Percentiles rank a stretch among this genome's conserved stretches.
Evolutionary conservation across 2,329 filamentous ascomycete species (phyloP).

Genomic region (Neobulgaria alba): DNA sequence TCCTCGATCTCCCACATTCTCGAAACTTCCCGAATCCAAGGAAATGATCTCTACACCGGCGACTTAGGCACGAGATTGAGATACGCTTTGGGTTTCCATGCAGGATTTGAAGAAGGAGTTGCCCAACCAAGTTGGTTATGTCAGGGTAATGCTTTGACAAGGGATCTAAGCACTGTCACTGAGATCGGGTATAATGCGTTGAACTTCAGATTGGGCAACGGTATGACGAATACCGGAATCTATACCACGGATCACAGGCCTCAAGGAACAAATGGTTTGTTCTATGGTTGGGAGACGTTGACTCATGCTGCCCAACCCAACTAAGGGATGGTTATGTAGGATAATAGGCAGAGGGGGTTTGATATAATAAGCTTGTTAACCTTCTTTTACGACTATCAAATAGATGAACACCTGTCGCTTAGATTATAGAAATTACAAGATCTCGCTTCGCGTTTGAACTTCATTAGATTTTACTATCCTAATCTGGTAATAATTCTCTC

Average conservation of each 20-base stretch:
- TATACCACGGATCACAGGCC: conserved; percentile 9
- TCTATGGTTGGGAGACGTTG: conserved; percentile 12
- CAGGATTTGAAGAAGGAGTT: conserved; percentile 6
- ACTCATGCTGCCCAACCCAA: conserved; percentile 8
- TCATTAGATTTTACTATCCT: too few species aligned
- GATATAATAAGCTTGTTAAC: too few species aligned
- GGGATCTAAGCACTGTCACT: conserved; percentile 15
- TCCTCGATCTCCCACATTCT: conserved; percentile 25
- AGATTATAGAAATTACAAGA: too few species aligned
- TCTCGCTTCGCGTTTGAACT: too few species aligned
- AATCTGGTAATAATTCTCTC: too few species aligned
- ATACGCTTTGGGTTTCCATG: conserved; percentile 21
- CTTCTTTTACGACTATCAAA: too few species aligned
- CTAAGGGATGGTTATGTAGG: too few species aligned
- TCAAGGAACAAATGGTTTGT: conserved; percentile 8
- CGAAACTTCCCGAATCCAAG: conserved; percentile 26
- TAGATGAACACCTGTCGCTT: too few species aligned
- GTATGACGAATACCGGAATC: conserved; percentile 20
- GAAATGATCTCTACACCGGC: conserved; percentile 18
- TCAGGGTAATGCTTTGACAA: conserved; percentile 10
- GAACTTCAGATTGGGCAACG: conserved; percentile 12
- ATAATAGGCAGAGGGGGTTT: too few species aligned
- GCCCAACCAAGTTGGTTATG: conserved; percentile 10
- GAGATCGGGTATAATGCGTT: conserved; percentile 26
- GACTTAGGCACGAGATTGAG: conserved; percentile 19